Evolutionary conservation across 106 monocot species (phyloP).

Genomic region (Hemerocallis citrina): DNA sequence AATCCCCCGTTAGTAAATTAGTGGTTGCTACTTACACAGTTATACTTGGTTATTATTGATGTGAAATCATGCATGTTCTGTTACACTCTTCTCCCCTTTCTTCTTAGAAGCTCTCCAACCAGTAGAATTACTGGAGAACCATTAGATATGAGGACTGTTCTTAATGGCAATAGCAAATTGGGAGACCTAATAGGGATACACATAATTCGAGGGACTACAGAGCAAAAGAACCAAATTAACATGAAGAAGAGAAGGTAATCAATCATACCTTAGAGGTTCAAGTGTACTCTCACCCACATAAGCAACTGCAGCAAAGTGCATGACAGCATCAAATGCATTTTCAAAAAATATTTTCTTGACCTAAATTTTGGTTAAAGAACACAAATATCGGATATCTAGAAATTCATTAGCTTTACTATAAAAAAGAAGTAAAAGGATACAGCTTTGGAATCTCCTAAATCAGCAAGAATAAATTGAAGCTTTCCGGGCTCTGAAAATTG

Average conservation of each 20-base stretch:
- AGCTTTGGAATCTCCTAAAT: constrained; percentile 63
- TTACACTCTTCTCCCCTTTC: no score
- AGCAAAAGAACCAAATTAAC: no score
- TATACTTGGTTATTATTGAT: no score
- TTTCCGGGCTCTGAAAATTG: constrained; percentile 51
- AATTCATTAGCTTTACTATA: neutral
- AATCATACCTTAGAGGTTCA: constrained; percentile 63
- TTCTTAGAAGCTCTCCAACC: no score
- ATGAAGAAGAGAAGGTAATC: neutral
- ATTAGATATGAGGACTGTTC: no score
- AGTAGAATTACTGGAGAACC: no score
- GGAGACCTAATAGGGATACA: no score
- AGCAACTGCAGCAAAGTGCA: constrained; percentile 92
- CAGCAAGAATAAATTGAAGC: constrained; percentile 63
- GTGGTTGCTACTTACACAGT: no score
- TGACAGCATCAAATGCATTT: constrained; percentile 86
- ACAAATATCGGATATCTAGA: neutral
- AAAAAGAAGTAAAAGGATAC: constrained; percentile 19
- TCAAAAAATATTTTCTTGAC: constrained; percentile 62
- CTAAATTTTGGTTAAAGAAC: constrained; percentile 34
- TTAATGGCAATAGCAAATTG: no score
- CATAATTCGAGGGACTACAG: no score
- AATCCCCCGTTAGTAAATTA: no score
- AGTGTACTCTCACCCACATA: constrained; percentile 91
- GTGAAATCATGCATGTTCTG: no score